Conservation (phyloP, 768 basidiomycete genomes). For the Psilocybe cyanescens region DNA sequence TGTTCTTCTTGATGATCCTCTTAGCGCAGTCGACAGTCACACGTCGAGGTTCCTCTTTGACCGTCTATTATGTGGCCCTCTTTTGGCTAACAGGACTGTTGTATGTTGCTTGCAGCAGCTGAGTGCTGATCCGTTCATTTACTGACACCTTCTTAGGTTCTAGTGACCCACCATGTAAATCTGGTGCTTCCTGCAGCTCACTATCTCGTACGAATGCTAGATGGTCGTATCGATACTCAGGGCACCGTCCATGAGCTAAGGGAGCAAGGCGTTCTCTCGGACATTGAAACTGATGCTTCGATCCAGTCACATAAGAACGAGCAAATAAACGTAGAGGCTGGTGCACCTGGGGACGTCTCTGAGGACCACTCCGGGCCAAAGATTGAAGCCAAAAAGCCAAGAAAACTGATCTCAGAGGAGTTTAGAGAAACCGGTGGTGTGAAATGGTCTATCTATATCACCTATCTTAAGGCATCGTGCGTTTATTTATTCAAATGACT, state of each 20-base stretch:
- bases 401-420: conserved; percentile 81
- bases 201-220: conserved; percentile 79
- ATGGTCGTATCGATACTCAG: conserved; percentile 79
- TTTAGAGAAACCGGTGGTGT: conserved; percentile 81
- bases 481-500: conserved; percentile 24
- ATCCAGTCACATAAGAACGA: conserved; percentile 51
- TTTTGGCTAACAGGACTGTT: conserved; percentile 35
- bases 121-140: not conserved
- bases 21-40: conserved; percentile 69
- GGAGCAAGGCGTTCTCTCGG: conserved; percentile 44
- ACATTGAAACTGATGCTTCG: conserved; percentile 37
- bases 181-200: conserved; percentile 75
- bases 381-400: conserved; percentile 57
- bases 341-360: conserved; percentile 24
- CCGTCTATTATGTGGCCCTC: conserved; percentile 32
- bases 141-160: conserved; percentile 40
- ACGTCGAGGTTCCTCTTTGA: conserved; percentile 37
- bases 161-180: conserved; percentile 86
- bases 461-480: conserved; percentile 74
- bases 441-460: conserved; percentile 72
- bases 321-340: conserved; percentile 30
- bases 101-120: conserved; percentile 31
- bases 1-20: conserved; percentile 77
- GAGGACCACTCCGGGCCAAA: conserved; percentile 16
- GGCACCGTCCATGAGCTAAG: conserved; percentile 71